Evolutionary conservation across 164 flowering plant species (phyloP).

Genomic region (Vitis rotundifolia): DNA sequence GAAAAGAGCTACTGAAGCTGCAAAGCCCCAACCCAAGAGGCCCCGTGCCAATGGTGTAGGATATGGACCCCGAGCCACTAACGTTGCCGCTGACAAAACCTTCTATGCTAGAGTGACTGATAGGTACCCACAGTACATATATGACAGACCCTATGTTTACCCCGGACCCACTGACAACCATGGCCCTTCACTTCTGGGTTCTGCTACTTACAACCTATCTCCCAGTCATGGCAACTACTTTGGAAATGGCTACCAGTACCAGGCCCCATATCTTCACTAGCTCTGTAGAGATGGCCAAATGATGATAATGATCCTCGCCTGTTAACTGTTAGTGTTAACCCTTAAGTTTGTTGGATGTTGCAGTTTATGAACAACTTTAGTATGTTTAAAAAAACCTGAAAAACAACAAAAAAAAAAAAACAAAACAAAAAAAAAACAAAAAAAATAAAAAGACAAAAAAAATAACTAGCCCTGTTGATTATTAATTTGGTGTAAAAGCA

Average conservation of each 20-base stretch:
- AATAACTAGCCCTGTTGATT: slow-evolving; percentile 22
- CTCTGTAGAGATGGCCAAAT: slow-evolving; percentile 24
- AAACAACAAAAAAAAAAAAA: no score
- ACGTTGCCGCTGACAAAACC: slow-evolving; percentile 52
- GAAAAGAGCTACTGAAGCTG: slow-evolving; percentile 77
- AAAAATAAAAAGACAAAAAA: slow-evolving; percentile 6
- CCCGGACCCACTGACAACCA: slow-evolving; percentile 61
- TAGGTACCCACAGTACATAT: slow-evolving; percentile 73
- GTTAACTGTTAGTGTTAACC: slow-evolving; percentile 54
- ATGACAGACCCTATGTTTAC: slow-evolving; percentile 67
- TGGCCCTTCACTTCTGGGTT: slow-evolving; percentile 47
- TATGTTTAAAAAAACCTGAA: slow-evolving; percentile 9
- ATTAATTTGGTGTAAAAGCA: slow-evolving; percentile 37
- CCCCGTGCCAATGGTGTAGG: slow-evolving; percentile 81
- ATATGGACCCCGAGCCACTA: slow-evolving; percentile 54
- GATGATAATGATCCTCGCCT: slow-evolving; percentile 34
- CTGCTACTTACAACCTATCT: slow-evolving; percentile 60
- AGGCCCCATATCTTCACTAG: slow-evolving; percentile 79
- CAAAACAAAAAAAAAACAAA: neutral
- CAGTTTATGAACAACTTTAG: slow-evolving; percentile 27
- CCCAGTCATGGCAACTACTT: slow-evolving; percentile 78
- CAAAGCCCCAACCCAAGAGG: slow-evolving; percentile 92
- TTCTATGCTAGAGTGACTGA: slow-evolving; percentile 64
- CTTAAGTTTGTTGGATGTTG: slow-evolving; percentile 23
- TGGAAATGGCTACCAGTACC: slow-evolving; percentile 86